Evolutionary conservation across 352 stramenopile genomes (phyloP).

Genomic region (Saprolegnia diclina): DNA sequence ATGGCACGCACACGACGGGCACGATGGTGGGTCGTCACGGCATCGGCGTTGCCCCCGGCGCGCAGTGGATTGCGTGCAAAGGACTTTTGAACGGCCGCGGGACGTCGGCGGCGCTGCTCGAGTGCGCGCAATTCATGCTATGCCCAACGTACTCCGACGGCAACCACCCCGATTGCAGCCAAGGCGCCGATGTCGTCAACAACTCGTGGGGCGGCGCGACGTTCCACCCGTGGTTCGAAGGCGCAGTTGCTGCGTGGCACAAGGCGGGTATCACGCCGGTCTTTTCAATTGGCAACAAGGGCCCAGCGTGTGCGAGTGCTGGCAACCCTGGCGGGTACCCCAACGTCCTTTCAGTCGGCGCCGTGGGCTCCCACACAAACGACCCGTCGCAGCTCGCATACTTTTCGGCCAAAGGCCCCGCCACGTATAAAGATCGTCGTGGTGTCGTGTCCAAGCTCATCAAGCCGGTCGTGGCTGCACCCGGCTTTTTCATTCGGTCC

Average conservation of each 20-base stretch:
- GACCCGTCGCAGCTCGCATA: constrained; percentile 32
- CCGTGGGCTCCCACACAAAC: constrained; percentile 27
- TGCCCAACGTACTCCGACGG: constrained; percentile 52
- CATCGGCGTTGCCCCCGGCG: constrained; percentile 42
- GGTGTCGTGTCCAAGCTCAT: constrained; percentile 30
- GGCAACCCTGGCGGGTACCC: constrained; percentile 32
- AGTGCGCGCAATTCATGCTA: constrained; percentile 50
- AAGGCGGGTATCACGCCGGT: constrained; percentile 38
- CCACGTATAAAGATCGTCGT: constrained; percentile 15
- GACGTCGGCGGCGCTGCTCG: constrained; percentile 31
- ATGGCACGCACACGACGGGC: constrained; percentile 48
- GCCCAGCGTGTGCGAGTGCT: constrained; percentile 31
- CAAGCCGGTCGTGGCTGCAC: constrained; percentile 36
- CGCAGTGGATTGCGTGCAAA: constrained; percentile 50
- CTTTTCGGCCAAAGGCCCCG: constrained; percentile 35
- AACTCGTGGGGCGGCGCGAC: constrained; percentile 35
- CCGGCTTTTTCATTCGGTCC: constrained; percentile 29
- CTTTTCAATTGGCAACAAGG: constrained; percentile 35
- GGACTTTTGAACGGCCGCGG: constrained; percentile 29
- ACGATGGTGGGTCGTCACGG: constrained; percentile 39
- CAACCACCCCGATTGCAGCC: constrained; percentile 38
- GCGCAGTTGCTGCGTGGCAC: constrained; percentile 32
- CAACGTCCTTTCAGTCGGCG: constrained; percentile 35
- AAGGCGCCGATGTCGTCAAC: constrained; percentile 38
- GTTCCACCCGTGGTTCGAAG: constrained; percentile 29